Evolutionary conservation across 352 stramenopile genomes (phyloP).

Genomic region (Phytophthora europaea): DNA sequence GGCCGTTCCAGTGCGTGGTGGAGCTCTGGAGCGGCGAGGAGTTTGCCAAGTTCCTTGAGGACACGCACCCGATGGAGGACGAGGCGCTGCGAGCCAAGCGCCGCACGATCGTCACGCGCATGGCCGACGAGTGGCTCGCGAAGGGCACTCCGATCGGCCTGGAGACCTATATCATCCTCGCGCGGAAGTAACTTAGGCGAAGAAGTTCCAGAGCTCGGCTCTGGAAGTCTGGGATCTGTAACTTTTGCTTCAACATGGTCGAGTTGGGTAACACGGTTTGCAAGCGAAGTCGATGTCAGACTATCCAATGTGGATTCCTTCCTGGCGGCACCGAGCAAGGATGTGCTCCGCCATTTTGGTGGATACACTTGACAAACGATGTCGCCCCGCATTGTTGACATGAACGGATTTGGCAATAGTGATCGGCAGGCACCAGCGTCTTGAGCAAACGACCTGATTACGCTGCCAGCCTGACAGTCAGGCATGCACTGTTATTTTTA

Average conservation of each 20-base stretch:
- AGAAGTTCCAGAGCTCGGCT: conserved; percentile 5
- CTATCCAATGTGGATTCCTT: conserved; percentile 7
- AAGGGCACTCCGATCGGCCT: conserved; percentile 62
- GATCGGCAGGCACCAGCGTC: background rate
- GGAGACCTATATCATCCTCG: conserved; percentile 66
- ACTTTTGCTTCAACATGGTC: conserved; percentile 26
- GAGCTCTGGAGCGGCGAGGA: conserved; percentile 59
- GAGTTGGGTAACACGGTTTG: conserved; percentile 30
- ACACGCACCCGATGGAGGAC: conserved; percentile 41
- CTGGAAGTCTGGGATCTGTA: conserved; percentile 12
- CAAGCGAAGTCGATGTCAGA: conserved; percentile 18
- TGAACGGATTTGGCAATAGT: background rate
- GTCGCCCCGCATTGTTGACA: conserved; percentile 10
- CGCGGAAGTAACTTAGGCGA: conserved; percentile 31
- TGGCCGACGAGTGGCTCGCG: conserved; percentile 60
- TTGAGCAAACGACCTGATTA: background rate
- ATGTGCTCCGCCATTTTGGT: background rate
- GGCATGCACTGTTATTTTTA: too few relatives aligned
- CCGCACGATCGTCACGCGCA: conserved; percentile 44
- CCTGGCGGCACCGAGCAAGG: conserved; percentile 10
- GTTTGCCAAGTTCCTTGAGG: conserved; percentile 51
- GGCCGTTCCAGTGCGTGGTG: conserved; percentile 58
- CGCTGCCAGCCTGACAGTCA: background rate
- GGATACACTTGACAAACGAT: background rate
- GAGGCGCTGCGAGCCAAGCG: conserved; percentile 34